These are phyloP conservation scores for Lachnellula occidentalis DNA, from an alignment of 2,329 filamentous ascomycete species.

Conservation along the genomic window DNA sequence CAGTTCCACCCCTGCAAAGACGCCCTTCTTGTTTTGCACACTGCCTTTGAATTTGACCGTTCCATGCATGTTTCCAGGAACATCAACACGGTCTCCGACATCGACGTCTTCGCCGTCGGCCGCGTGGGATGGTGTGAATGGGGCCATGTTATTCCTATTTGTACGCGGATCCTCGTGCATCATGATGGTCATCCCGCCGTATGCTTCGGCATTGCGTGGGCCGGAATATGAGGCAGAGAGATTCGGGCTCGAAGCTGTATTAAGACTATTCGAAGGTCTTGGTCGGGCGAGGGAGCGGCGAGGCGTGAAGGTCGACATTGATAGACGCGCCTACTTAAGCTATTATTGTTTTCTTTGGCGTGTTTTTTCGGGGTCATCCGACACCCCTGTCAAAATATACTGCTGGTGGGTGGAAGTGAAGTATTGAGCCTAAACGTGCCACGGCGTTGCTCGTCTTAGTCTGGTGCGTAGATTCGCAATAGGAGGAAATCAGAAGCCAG, in stretches of 20 bases:
- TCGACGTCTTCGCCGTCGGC: constrained; percentile 50
- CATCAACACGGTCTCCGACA: constrained; percentile 81
- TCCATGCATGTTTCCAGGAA: constrained; percentile 88
- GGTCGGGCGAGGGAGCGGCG: constrained; percentile 30
- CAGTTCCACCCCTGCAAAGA: constrained; percentile 89
- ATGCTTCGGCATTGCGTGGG: constrained; percentile 52
- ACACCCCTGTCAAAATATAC: no score
- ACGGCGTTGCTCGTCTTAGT: no score
- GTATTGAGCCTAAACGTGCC: no score
- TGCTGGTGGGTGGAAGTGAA: no score
- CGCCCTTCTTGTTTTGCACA: constrained; percentile 83
- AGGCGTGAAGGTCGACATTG: constrained; percentile 24
- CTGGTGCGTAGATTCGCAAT: no score
- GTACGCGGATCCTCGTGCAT: constrained; percentile 37
- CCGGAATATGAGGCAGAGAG: constrained; percentile 37
- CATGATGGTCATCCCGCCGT: constrained; percentile 51
- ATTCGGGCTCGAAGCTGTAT: constrained; percentile 54
- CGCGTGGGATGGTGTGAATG: constrained; percentile 48
- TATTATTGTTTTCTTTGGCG: no score
- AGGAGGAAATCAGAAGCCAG: no score
- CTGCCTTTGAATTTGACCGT: constrained; percentile 82
- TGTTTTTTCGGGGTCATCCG: no score
- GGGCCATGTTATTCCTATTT: constrained; percentile 44
- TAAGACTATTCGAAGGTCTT: constrained; percentile 33
- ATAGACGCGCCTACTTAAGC: constrained; percentile 3